These are phyloP conservation scores for Coemansia sp. DNA, from an alignment of 192 early-diverging fungal species.

Conservation along the genomic window DNA sequence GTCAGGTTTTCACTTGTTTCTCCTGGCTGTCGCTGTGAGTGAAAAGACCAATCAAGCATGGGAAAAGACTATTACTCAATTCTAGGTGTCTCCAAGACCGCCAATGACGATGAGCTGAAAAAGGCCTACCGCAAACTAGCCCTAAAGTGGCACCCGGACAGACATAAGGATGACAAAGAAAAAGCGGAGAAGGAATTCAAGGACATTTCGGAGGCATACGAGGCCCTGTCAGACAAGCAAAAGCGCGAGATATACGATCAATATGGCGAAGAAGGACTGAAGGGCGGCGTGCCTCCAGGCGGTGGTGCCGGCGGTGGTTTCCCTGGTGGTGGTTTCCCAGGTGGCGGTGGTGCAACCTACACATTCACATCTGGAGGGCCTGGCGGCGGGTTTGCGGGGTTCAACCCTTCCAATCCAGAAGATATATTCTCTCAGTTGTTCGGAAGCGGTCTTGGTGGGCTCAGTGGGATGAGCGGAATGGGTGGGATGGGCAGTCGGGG, in stretches of 20 bases:
- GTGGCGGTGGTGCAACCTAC: constrained; percentile 62
- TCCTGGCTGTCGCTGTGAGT: background rate
- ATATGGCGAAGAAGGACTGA: constrained; percentile 89
- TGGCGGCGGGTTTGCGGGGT: constrained; percentile 67
- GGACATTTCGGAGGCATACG: constrained; percentile 98
- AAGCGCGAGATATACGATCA: constrained; percentile 93
- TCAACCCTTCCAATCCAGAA: constrained; percentile 79
- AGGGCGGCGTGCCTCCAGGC: constrained; percentile 62
- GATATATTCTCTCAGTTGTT: constrained; percentile 93
- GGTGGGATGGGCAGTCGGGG: constrained; percentile 46
- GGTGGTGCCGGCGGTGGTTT: constrained; percentile 53
- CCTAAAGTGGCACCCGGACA: constrained; percentile 58
- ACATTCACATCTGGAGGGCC: constrained; percentile 62
- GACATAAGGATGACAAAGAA: constrained; percentile 40
- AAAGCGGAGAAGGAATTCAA: constrained; percentile 74
- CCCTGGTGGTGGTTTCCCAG: constrained; percentile 35
- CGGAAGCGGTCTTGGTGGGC: constrained; percentile 45
- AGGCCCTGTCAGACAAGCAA: constrained; percentile 88
- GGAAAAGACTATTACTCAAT: constrained; percentile 98
- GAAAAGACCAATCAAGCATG: constrained; percentile 23
- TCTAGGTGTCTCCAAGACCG: constrained; percentile 71
- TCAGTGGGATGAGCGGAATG: constrained; percentile 30
- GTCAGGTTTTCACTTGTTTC: background rate
- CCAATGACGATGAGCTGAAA: constrained; percentile 77
- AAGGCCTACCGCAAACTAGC: constrained; percentile 75